These are phyloP conservation scores for Raddia distichophylla DNA, from an alignment of 176 grass and related monocot genomes.

Conservation along the genomic window DNA sequence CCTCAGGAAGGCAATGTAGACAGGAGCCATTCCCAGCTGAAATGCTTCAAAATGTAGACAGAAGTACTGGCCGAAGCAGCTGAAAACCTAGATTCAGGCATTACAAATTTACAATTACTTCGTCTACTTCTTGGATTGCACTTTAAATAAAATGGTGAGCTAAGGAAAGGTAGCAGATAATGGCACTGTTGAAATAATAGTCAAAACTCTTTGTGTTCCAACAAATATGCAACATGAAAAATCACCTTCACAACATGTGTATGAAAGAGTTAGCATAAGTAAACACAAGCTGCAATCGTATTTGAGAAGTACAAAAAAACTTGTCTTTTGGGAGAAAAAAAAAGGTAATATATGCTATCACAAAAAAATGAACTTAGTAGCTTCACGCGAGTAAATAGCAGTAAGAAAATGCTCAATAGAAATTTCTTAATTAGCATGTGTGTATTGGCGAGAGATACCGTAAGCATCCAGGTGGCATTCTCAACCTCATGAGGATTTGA, in stretches of 20 bases:
- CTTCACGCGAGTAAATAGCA: constrained; percentile 15
- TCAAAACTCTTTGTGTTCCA: not conserved
- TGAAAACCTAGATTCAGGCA: constrained; percentile 68
- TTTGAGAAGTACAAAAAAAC: not conserved
- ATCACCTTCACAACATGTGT: not conserved
- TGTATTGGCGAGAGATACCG: constrained; percentile 32
- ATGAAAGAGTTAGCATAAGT: not conserved
- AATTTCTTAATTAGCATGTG: constrained; percentile 10
- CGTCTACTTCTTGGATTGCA: not conserved
- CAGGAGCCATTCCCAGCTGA: constrained; percentile 71
- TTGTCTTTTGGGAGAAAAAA: not conserved
- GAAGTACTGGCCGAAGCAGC: constrained; percentile 91
- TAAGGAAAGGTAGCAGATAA: not conserved
- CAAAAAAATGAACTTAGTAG: not conserved
- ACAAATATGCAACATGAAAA: not conserved
- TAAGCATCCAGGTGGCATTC: constrained; percentile 70
- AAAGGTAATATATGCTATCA: not conserved
- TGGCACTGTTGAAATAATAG: constrained; percentile 7
- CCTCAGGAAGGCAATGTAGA: constrained; percentile 90
- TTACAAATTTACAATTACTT: constrained; percentile 1
- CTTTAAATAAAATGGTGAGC: constrained; percentile 1
- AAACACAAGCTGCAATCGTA: constrained; percentile 4
- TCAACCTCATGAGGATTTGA: constrained; percentile 67
- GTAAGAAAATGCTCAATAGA: not conserved
- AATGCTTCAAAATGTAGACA: constrained; percentile 97